Conservation (phyloP, 805 yeast genomes). For the Maudiozyma saulgeensis region DNA sequence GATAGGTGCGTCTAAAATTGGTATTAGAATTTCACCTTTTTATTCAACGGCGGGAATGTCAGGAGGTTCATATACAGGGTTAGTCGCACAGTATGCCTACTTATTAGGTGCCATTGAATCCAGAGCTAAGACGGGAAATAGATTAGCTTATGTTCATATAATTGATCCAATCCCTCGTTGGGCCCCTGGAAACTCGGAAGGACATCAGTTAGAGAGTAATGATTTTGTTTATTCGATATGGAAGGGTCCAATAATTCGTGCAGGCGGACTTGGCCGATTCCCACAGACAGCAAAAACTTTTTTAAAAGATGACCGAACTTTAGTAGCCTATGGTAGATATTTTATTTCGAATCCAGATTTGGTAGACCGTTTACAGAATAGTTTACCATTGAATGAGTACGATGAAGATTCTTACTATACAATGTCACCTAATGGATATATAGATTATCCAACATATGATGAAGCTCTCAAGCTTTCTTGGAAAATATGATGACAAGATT, state of each 20-base stretch:
- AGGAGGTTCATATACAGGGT: slow-evolving; percentile 27
- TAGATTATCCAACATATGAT: slow-evolving; percentile 25
- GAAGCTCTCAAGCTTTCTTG: neutral
- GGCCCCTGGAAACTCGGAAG: slow-evolving; percentile 17
- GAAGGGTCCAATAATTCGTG: slow-evolving; percentile 37
- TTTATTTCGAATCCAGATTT: slow-evolving; percentile 50
- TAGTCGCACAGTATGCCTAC: slow-evolving; percentile 31
- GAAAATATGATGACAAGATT: neutral
- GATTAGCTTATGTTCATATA: slow-evolving; percentile 35
- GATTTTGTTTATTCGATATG: slow-evolving; percentile 35
- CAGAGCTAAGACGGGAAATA: slow-evolving; percentile 27
- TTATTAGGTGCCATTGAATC: slow-evolving; percentile 32
- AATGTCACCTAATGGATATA: slow-evolving; percentile 31
- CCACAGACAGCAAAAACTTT: slow-evolving; percentile 25
- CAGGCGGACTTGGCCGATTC: slow-evolving; percentile 29
- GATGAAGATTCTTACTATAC: slow-evolving; percentile 41
- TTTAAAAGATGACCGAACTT: slow-evolving; percentile 34
- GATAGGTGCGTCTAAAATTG: slow-evolving; percentile 42
- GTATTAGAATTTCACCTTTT: slow-evolving; percentile 40
- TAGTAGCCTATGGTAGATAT: slow-evolving; percentile 37
- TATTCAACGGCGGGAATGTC: slow-evolving; percentile 31
- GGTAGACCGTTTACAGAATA: slow-evolving; percentile 33
- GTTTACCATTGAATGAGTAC: slow-evolving; percentile 34
- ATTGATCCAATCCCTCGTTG: slow-evolving; percentile 36
- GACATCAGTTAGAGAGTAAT: slow-evolving; percentile 24